Percentiles rank a stretch among this genome's conserved stretches.
Evolutionary conservation across 2,329 filamentous ascomycete species (phyloP).

Genomic region (Aspergillus cejpii): DNA sequence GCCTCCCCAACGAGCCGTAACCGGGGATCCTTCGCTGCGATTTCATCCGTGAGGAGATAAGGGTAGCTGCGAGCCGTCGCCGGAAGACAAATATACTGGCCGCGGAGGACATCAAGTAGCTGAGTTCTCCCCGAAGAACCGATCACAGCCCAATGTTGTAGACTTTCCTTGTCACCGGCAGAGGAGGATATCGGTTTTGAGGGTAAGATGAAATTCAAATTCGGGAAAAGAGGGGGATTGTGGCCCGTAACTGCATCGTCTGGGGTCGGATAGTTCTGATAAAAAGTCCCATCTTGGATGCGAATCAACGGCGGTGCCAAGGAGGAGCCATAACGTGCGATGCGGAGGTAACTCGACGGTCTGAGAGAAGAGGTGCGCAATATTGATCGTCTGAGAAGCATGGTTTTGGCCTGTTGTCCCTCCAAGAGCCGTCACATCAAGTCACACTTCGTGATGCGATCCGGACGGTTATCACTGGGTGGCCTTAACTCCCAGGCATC

Average conservation of each 20-base stretch:
- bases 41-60: conserved; percentile 59
- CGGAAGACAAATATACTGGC: conserved; percentile 68
- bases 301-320: conserved; percentile 53
- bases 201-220: conserved; percentile 63
- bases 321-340: conserved; percentile 15
- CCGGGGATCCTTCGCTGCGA: conserved; percentile 46
- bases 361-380: conserved; percentile 15
- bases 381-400: conserved; percentile 24
- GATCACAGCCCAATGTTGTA: conserved; percentile 74
- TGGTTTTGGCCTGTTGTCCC: conserved; percentile 6
- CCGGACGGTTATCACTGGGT: too few relatives aligned
- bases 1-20: conserved; percentile 58
- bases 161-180: conserved; percentile 13
- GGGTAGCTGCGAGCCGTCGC: conserved; percentile 71
- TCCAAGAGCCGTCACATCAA: not conserved
- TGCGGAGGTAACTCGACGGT: conserved; percentile 7
- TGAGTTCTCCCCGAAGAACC: conserved; percentile 75
- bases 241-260: conserved; percentile 40
- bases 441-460: not conserved
- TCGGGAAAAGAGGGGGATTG: conserved; percentile 67
- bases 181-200: conserved; percentile 33
- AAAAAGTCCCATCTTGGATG: conserved; percentile 76
- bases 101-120: conserved; percentile 70
- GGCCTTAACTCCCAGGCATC: not conserved
- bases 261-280: conserved; percentile 61